These are phyloP conservation scores for Stentor roeselii DNA, from an alignment of 73 alveolate genomes.

Conservation along the genomic window DNA sequence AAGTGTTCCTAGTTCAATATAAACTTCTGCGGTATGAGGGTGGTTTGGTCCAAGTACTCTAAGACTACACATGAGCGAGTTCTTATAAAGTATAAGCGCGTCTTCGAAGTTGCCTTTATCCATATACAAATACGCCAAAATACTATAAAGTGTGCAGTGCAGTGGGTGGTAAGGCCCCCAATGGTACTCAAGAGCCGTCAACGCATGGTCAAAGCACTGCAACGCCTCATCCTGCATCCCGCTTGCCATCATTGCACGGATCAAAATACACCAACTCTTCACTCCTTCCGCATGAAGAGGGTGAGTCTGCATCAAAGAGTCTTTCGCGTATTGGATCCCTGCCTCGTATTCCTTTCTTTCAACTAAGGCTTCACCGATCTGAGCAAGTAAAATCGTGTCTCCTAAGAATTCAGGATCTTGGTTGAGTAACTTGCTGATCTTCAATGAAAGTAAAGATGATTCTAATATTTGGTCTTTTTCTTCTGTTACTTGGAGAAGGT, in stretches of 20 bases:
- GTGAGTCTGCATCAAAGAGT: conserved; percentile 32
- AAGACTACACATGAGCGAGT: conserved; percentile 50
- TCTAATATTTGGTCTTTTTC: conserved; percentile 40
- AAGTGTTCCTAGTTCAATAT: conserved; percentile 63
- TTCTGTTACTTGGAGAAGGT: conserved; percentile 37
- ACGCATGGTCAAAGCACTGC: conserved; percentile 52
- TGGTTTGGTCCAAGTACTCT: conserved; percentile 72
- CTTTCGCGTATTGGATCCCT: conserved; percentile 48
- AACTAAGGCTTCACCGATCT: conserved; percentile 52
- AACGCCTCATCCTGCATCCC: conserved; percentile 40
- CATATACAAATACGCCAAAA: conserved; percentile 59
- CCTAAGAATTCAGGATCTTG: conserved; percentile 18
- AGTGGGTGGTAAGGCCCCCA: conserved; percentile 76
- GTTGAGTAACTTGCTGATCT: conserved; percentile 35
- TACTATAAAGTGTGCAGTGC: conserved; percentile 56
- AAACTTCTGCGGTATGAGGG: conserved; percentile 74
- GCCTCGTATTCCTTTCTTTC: conserved; percentile 39
- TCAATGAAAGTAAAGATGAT: conserved; percentile 42
- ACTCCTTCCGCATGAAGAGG: conserved; percentile 57
- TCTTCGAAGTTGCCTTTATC: conserved; percentile 49
- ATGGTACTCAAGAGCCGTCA: conserved; percentile 55
- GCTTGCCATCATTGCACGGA: conserved; percentile 41
- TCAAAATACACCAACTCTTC: conserved; percentile 54
- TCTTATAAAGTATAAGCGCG: conserved; percentile 51
- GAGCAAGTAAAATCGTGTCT: conserved; percentile 44